These are phyloP conservation scores for Ophiocordyceps unilateralis DNA, from an alignment of 2,329 filamentous ascomycete species.

Conservation along the genomic window DNA sequence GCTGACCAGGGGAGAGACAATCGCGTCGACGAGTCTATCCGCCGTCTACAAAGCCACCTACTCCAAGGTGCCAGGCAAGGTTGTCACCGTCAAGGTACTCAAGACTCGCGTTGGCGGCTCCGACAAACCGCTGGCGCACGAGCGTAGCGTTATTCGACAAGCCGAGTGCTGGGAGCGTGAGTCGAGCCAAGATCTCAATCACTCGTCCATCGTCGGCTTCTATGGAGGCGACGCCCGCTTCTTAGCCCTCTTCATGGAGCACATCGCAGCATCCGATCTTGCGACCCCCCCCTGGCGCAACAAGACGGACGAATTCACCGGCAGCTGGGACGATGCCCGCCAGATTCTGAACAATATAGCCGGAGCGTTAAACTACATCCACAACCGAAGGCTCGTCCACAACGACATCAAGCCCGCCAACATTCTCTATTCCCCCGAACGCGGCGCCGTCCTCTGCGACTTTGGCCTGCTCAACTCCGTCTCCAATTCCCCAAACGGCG, in stretches of 20 bases:
- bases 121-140: constrained; percentile 29
- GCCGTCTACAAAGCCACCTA: constrained; percentile 38
- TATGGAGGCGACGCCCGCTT: constrained; percentile 43
- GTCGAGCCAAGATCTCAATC: constrained; percentile 27
- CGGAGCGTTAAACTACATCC: constrained; percentile 37
- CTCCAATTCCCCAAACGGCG: constrained; percentile 31
- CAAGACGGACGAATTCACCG: constrained; percentile 29
- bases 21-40: constrained; percentile 35
- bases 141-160: constrained; percentile 39
- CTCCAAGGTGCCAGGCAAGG: constrained; percentile 31
- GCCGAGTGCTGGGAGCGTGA: constrained; percentile 44
- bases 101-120: constrained; percentile 29
- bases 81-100: constrained; percentile 43
- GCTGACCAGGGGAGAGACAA: constrained; percentile 37
- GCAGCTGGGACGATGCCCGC: constrained; percentile 28
- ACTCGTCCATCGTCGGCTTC: constrained; percentile 38
- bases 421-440: constrained; percentile 39
- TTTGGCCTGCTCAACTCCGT: constrained; percentile 37
- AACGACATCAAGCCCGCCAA: constrained; percentile 48
- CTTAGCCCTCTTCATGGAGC: constrained; percentile 44
- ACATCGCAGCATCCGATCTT: constrained; percentile 38
- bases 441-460: constrained; percentile 42
- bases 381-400: constrained; percentile 34
- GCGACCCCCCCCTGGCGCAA: constrained; percentile 32
- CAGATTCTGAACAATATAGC: constrained; percentile 37